Conservation (phyloP, 192 early-diverging fungal species). For the Mortierella hygrophila region DNA sequence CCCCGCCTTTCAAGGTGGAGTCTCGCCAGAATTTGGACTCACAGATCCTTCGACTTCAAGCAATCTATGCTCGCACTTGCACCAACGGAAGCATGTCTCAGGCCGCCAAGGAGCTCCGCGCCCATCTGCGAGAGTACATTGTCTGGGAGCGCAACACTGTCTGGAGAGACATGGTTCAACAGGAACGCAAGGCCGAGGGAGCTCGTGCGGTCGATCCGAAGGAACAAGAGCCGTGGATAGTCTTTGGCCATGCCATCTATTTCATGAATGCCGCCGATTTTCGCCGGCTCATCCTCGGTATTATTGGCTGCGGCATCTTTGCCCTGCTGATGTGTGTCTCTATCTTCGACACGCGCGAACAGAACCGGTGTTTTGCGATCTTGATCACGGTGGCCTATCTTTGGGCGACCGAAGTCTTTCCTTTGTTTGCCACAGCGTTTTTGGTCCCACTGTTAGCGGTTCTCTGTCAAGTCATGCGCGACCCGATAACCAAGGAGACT, state of each 20-base stretch:
- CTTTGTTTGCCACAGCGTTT: constrained; percentile 79
- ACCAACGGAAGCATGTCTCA: constrained; percentile 64
- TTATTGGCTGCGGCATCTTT: constrained; percentile 68
- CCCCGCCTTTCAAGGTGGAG: constrained; percentile 67
- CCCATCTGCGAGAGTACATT: constrained; percentile 74
- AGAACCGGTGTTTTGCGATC: constrained; percentile 91
- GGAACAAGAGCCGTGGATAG: constrained; percentile 31
- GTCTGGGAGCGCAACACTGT: constrained; percentile 83
- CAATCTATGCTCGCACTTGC: constrained; percentile 72
- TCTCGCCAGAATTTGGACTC: constrained; percentile 63
- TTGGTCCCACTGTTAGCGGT: constrained; percentile 78
- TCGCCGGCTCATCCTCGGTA: constrained; percentile 53
- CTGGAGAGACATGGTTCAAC: constrained; percentile 84
- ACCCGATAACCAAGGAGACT: constrained; percentile 42
- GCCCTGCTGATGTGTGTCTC: constrained; percentile 67
- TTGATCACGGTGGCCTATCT: constrained; percentile 85
- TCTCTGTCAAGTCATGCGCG: constrained; percentile 70
- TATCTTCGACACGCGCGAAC: constrained; percentile 75
- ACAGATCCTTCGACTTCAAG: constrained; percentile 66
- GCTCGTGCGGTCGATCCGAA: constrained; percentile 53
- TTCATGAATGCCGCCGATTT: constrained; percentile 14
- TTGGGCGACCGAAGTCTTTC: constrained; percentile 89
- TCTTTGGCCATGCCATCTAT: constrained; percentile 30
- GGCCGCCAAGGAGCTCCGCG: constrained; percentile 72
- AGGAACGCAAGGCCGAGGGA: constrained; percentile 67